Evolutionary conservation across 768 basidiomycete species (phyloP), one percentile per base, ranked within the genome.

Genomic region (Leccinum variicolor): DNA sequence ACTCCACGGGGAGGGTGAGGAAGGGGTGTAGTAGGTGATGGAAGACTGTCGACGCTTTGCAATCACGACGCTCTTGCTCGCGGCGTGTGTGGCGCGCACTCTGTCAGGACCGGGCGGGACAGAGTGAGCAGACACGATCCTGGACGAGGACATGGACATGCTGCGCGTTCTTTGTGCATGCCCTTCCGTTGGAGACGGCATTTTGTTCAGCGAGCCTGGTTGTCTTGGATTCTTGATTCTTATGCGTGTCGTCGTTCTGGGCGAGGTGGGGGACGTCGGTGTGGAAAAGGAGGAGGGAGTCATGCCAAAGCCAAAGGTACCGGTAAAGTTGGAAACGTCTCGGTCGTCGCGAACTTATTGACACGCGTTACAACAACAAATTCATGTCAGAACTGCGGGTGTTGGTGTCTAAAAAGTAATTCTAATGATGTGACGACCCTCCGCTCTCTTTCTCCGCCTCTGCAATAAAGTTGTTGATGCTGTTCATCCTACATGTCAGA

Each of bases 361-460:
- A 39, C 39, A 39, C 39, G 39, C 17, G n/a, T n/a, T 39, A n/a
- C 8, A n/a, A 39, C 39, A 39, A 39, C 39, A 39, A 39, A n/a
- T 39, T 39, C 17, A 39, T 17, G 17, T n/a, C 36, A 39, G 2
- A 33, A 33, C 31, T 33, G 31, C 13, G 31, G 9, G 17, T 3
- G 36, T 36, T n/a, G 17, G 17, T 39, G 34, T 64, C 25, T 64
- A 19, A 50, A 48, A 13, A 26, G 50, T 52, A 55, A n/a, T 54
- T 1, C 52, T 36, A 52, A 55, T 43, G 66, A 66, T 72, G 69
- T 53, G 67, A 72, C 15, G 67, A 69, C 48, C 64, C 72, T 67
- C 82, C 81, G 62, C 83, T 75, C 70, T 84, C 87, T 75, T 89
- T 90, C 79, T 92, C 91, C 49, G 91, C 90, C 69, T 91, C 90